Conservation (phyloP, 2,329 filamentous ascomycete genomes). For the Colletotrichum sp. region DNA sequence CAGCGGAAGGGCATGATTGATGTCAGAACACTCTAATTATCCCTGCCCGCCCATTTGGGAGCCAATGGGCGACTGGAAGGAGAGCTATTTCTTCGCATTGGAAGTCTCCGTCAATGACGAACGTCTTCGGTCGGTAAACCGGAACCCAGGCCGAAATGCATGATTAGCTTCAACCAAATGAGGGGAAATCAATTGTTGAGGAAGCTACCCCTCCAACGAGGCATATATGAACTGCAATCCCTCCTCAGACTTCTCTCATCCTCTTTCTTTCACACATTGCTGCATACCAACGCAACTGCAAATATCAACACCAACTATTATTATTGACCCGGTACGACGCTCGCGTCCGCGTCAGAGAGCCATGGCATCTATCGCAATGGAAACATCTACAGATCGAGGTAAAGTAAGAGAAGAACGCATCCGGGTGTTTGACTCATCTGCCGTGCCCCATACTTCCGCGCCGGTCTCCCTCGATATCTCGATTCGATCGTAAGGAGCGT, state of each 20-base stretch:
- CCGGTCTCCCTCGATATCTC: constrained; percentile 12
- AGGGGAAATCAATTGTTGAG: neutral
- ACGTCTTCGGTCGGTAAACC: neutral
- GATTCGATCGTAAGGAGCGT: constrained; percentile 2
- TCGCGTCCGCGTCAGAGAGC: constrained; percentile 24
- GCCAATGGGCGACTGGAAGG: neutral
- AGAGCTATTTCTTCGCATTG: neutral
- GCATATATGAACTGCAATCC: neutral
- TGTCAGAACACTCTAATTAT: neutral
- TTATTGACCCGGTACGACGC: constrained; percentile 5
- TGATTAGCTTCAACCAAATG: constrained; percentile 10
- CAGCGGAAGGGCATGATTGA: neutral
- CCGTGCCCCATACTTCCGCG: neutral
- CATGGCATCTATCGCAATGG: constrained; percentile 34
- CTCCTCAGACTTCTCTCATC: neutral
- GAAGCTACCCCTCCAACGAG: neutral
- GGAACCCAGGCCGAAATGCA: neutral
- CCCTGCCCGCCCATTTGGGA: neutral
- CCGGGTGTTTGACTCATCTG: constrained; percentile 45
- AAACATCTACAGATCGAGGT: constrained; percentile 46
- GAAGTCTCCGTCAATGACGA: neutral
- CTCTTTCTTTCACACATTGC: too few species aligned
- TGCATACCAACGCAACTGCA: neutral
- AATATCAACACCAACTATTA: neutral
- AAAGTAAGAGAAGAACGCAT: constrained; percentile 50